phyloP scores from a whole-genome alignment of 805 yeast genomes.

The Suhomyces prunicola region DNA sequence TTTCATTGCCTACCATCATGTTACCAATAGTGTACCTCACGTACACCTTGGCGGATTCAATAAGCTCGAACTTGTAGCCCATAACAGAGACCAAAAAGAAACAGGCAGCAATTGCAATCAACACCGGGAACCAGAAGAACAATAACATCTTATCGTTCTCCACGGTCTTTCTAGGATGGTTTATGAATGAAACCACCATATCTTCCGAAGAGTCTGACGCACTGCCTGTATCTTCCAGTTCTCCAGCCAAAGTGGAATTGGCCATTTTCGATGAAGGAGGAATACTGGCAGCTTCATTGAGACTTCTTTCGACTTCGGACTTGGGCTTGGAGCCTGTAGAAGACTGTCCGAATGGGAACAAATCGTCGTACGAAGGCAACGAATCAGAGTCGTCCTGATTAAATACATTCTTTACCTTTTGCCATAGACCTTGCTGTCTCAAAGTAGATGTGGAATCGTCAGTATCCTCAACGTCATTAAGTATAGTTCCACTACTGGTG shows the following conservation, averaged over 20 bases:
- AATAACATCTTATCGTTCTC: slow-evolving; percentile 78
- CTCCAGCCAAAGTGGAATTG: slow-evolving; percentile 2
- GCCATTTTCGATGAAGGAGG: slow-evolving; percentile 1
- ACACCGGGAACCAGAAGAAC: slow-evolving; percentile 88
- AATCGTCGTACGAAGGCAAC: slow-evolving; percentile 72
- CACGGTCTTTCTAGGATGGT: slow-evolving; percentile 46
- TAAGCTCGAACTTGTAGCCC: slow-evolving; percentile 36
- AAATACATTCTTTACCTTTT: slow-evolving; percentile 42
- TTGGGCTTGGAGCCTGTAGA: slow-evolving; percentile 28
- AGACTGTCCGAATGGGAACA: slow-evolving; percentile 54
- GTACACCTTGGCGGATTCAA: slow-evolving; percentile 32
- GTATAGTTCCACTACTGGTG: not conserved
- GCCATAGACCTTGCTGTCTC: slow-evolving; percentile 34
- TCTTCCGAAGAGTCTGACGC: slow-evolving; percentile 44
- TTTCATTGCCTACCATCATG: slow-evolving; percentile 42
- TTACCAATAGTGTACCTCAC: slow-evolving; percentile 40
- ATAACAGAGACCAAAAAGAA: slow-evolving; percentile 42
- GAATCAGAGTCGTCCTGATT: slow-evolving; percentile 29
- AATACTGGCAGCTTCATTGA: slow-evolving; percentile 17
- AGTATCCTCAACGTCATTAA: not conserved
- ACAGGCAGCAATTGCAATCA: slow-evolving; percentile 53
- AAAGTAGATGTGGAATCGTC: slow-evolving; percentile 4
- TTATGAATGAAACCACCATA: slow-evolving; percentile 39
- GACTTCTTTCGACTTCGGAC: slow-evolving; percentile 28
- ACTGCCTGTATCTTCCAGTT: slow-evolving; percentile 29